Percentiles rank a stretch among this genome's conserved stretches.
Conservation (phyloP, 2,329 filamentous ascomycete species). For the Fusarium sp. region DNA sequence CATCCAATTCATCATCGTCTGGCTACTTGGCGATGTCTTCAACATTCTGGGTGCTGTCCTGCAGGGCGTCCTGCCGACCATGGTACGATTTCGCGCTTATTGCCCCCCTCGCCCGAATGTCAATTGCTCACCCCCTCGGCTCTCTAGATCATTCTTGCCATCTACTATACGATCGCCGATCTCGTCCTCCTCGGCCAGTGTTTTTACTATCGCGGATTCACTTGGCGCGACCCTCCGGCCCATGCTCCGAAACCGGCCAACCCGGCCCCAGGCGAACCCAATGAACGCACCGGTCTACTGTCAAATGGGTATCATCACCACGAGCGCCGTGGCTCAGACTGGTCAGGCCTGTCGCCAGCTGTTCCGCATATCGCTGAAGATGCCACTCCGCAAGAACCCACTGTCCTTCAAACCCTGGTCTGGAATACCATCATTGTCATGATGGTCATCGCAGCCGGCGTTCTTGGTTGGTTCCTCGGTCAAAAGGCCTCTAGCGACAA, state of each 20-base stretch:
- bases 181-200: conserved; percentile 89
- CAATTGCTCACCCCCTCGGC: conserved; percentile 23
- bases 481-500: conserved; percentile 53
- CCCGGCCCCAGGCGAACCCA: conserved; percentile 52
- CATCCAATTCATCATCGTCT: conserved; percentile 91
- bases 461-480: conserved; percentile 86
- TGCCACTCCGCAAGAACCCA: conserved; percentile 62
- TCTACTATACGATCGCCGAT: conserved; percentile 94
- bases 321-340: conserved; percentile 65
- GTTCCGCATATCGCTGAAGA: conserved; percentile 76
- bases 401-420: conserved; percentile 67
- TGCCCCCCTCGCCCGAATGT: neutral
- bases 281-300: conserved; percentile 62
- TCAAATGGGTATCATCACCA: conserved; percentile 29
- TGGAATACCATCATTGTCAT: conserved; percentile 83
- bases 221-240: conserved; percentile 67
- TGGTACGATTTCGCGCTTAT: conserved; percentile 64
- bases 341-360: conserved; percentile 80
- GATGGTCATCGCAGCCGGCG: conserved; percentile 85
- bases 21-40: conserved; percentile 95
- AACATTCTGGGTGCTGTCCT: conserved; percentile 94
- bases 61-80: conserved; percentile 92
- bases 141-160: conserved; percentile 81
- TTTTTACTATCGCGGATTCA: conserved; percentile 95
- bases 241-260: conserved; percentile 56